A percentile compares a stretch with the other conserved stretches of the same genome.
Evolutionary conservation across 129 eudicot genomes (phyloP).

Genomic region (Chrysanthemum seticuspe): DNA sequence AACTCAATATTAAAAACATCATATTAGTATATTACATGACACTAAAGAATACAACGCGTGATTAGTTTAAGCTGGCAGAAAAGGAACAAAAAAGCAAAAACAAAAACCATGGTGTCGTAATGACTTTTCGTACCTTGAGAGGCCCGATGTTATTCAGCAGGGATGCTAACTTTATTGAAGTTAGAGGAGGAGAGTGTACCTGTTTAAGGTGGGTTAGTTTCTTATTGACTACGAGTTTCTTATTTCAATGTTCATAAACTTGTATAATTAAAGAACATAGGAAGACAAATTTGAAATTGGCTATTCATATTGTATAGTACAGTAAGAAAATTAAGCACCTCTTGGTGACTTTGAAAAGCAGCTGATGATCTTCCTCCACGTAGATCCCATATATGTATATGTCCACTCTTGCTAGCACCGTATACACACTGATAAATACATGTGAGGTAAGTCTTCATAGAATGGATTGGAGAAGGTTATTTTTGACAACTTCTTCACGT

Average conservation of each 20-base stretch:
- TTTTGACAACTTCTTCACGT: neutral
- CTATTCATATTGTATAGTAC: neutral
- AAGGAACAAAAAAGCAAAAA: constrained; percentile 3
- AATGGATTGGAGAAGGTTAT: neutral
- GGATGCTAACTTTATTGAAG: constrained; percentile 60
- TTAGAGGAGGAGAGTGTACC: constrained; percentile 62
- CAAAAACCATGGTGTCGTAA: constrained; percentile 1
- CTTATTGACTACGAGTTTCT: constrained; percentile 14
- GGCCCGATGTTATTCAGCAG: constrained; percentile 68
- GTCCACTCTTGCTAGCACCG: constrained; percentile 87
- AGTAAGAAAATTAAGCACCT: constrained; percentile 38
- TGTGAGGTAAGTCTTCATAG: constrained; percentile 14
- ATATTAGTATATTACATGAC: neutral
- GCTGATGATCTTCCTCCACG: constrained; percentile 89
- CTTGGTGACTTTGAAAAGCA: constrained; percentile 79
- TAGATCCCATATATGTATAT: constrained; percentile 80
- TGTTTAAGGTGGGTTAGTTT: constrained; percentile 24
- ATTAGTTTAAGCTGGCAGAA: neutral
- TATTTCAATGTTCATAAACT: neutral
- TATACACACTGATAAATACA: constrained; percentile 50
- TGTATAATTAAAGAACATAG: no score
- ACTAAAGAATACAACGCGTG: neutral
- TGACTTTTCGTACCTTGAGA: constrained; percentile 59
- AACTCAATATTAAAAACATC: neutral
- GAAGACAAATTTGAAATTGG: no score